Evolutionary conservation across 208 protist species (phyloP).

Genomic region (Wallacemonas sp.): DNA sequence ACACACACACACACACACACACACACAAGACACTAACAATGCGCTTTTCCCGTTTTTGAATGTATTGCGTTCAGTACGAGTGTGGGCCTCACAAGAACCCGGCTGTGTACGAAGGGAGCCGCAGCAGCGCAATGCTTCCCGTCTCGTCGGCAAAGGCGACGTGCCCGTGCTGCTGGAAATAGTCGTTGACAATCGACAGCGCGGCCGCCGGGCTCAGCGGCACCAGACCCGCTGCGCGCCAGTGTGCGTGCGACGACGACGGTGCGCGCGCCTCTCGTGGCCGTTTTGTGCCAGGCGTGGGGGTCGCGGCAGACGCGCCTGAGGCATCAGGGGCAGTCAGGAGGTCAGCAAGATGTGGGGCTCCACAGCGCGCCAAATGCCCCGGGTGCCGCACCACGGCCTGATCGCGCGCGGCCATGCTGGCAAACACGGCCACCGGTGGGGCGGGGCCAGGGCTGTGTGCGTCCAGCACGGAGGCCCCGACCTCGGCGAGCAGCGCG

Average conservation of each 20-base stretch:
- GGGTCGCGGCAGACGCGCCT: background rate
- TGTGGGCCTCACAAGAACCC: constrained; percentile 13
- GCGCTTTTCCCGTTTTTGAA: too few species aligned
- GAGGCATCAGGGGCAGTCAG: background rate
- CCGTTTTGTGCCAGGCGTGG: background rate
- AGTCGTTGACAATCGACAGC: constrained; percentile 25
- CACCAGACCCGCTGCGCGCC: constrained; percentile 13
- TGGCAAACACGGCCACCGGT: constrained; percentile 6
- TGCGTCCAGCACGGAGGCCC: background rate
- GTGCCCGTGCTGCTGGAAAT: constrained; percentile 33
- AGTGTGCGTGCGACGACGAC: background rate
- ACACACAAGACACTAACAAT: too few species aligned
- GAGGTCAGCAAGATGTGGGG: constrained; percentile 9
- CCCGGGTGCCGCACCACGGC: background rate
- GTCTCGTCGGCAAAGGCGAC: constrained; percentile 35
- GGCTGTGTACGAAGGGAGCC: constrained; percentile 28
- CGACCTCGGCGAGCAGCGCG: background rate
- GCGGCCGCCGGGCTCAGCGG: constrained; percentile 25
- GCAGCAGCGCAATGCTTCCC: constrained; percentile 28
- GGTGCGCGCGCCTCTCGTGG: background rate
- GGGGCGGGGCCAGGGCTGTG: background rate
- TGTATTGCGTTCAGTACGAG: too few species aligned
- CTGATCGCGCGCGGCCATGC: background rate
- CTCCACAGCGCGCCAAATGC: constrained; percentile 16
- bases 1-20: too few species aligned